These are phyloP conservation scores for Amoebophrya sp. DNA, from an alignment of 169 alveolate genomes.

Conservation along the genomic window DNA sequence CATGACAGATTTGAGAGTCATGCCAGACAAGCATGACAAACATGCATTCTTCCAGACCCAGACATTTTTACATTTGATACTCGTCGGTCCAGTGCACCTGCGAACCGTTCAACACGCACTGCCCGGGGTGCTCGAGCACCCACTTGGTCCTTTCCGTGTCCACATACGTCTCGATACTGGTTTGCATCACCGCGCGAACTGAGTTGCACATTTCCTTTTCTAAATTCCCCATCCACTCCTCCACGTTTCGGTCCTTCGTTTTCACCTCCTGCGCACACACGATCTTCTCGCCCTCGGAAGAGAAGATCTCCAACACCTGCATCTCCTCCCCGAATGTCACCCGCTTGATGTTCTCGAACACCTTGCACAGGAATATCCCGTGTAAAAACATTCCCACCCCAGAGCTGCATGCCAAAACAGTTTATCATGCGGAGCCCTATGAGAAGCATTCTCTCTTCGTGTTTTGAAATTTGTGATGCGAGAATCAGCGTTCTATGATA, in stretches of 20 bases:
- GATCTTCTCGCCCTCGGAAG: slow-evolving; percentile 72
- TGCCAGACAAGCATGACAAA: no score
- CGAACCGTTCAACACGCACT: slow-evolving; percentile 80
- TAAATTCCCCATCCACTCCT: slow-evolving; percentile 48
- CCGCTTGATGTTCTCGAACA: slow-evolving; percentile 66
- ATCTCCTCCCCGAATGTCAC: slow-evolving; percentile 61
- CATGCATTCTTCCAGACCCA: no score
- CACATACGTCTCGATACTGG: slow-evolving; percentile 51
- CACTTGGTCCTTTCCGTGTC: slow-evolving; percentile 70
- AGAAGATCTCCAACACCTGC: slow-evolving; percentile 72
- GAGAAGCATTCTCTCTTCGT: no score
- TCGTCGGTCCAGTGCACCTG: slow-evolving; percentile 70
- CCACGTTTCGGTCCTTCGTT: slow-evolving; percentile 44
- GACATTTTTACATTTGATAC: not conserved
- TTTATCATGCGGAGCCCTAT: no score
- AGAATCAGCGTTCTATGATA: no score
- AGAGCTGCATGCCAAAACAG: no score
- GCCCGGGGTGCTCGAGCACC: slow-evolving; percentile 84
- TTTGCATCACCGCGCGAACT: slow-evolving; percentile 40
- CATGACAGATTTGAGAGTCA: no score
- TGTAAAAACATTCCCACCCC: no score
- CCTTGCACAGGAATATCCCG: slow-evolving; percentile 64
- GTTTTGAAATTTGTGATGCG: no score
- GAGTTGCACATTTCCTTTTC: slow-evolving; percentile 46
- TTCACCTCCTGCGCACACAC: slow-evolving; percentile 30